A percentile compares a stretch with the other conserved stretches of the same genome.
phyloP scores from a whole-genome alignment of 139 green algal species.

The Zygnema circumcarinatum region DNA sequence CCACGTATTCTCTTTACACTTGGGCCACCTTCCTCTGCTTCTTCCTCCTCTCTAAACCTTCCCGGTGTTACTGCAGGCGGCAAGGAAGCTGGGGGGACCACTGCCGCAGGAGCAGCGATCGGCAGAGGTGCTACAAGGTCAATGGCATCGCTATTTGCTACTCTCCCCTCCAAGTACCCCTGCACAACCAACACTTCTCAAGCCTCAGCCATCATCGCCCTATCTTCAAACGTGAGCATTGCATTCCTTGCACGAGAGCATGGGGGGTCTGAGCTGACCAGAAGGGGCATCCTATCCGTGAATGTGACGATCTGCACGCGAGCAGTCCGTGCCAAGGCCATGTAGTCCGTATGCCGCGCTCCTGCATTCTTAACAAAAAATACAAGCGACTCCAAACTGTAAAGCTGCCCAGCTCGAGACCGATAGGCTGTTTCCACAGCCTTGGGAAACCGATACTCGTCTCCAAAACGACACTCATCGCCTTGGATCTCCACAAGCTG shows the following conservation, averaged over 20 bases:
- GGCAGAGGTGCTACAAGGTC: conserved; percentile 34
- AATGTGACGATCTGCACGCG: conserved; percentile 47
- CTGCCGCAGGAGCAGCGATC: not conserved
- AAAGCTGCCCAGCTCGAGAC: not conserved
- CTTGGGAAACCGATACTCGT: conserved; percentile 33
- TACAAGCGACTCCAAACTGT: conserved; percentile 26
- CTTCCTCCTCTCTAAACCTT: not conserved
- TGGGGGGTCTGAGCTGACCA: no score
- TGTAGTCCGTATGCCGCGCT: conserved; percentile 53
- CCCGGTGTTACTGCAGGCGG: not conserved
- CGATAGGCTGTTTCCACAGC: conserved; percentile 38
- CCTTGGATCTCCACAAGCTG: conserved; percentile 9
- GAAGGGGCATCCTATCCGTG: conserved; percentile 39
- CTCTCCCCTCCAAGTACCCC: conserved; percentile 30
- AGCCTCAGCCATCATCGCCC: no score
- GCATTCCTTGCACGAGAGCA: no score
- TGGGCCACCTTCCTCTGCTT: not conserved
- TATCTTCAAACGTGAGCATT: no score
- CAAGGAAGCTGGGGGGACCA: not conserved
- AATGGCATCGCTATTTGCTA: conserved; percentile 30
- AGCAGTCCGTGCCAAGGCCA: conserved; percentile 4
- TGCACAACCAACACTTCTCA: no score
- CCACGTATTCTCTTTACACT: not conserved
- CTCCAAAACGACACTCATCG: conserved; percentile 28
- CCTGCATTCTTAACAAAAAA: conserved; percentile 21